Base-by-base conservation (phyloP, 1,139 yeast species). In the Protomyces gravidus region DNA sequence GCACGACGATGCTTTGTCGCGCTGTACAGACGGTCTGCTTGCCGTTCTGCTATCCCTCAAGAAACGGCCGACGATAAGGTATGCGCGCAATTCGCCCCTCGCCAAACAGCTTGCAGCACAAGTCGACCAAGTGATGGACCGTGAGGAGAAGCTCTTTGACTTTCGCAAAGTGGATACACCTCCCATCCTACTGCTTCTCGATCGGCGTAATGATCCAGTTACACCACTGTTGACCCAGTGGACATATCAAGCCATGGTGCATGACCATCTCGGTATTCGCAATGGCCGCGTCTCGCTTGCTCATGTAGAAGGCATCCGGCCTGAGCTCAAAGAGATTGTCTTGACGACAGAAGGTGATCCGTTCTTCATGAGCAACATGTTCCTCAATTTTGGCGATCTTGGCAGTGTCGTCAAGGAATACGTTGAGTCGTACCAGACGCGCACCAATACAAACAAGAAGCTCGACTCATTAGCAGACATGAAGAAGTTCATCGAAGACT, bases 221-320 rank as follows among this genome's bases (percentile, higher is more conserved):
- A 92, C 99, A 0, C 97, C 99, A 1, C 75, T 92, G 49, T 73
- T 92, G 51, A 81, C 85, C 45, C 98, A 97, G 1, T 92, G 99
- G 99, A 90, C 98, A 0, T 92, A 89, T 72, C 97, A 92, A 69
- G 88, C 97, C 1, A 92, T 94, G 98, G 88, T 92, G 17, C 96
- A 92, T 70, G 97, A 94, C 69, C 78, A 89, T 36, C 76, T 92
- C 45, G 95, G 92, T 1, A 86, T 92, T 62, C 75, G 77, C 21
- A 85, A 89, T 69, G 92, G 92, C 67, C 80, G 92, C 3, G 96
- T 89, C 2, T 84, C 83, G 64, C 71, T 90, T 58, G 74, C 84
- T 1, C 73, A 78, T 6, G 75, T 76, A 1, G 80, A 76, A 26
- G 42, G 36, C 7, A 25, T 32, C 17, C 50, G 52, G 5, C 52